These are phyloP conservation scores for Pleomassaria siparia DNA, from an alignment of 2,329 filamentous ascomycete species.

Conservation along the genomic window DNA sequence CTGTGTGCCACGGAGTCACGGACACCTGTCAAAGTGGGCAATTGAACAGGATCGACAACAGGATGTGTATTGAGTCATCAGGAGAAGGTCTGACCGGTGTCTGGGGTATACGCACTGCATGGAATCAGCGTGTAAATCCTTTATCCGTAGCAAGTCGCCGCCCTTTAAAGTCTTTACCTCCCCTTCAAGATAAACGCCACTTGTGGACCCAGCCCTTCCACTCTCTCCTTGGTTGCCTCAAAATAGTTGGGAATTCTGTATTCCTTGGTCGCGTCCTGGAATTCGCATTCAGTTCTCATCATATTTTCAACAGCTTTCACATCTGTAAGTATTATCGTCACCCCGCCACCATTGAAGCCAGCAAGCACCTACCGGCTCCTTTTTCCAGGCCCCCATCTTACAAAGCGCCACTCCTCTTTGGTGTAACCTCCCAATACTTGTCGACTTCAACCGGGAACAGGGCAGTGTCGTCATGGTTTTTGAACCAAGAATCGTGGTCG, in stretches of 20 bases:
- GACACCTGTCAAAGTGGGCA: background rate
- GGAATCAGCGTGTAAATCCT: too few relatives aligned
- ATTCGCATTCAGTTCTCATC: slow-evolving; percentile 33
- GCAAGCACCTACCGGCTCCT: slow-evolving; percentile 49
- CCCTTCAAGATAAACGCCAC: background rate
- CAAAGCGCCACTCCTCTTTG: slow-evolving; percentile 45
- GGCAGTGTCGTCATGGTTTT: slow-evolving; percentile 49
- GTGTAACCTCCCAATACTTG: slow-evolving; percentile 51
- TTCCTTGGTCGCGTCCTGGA: slow-evolving; percentile 32
- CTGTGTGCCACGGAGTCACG: background rate
- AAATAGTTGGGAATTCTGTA: slow-evolving; percentile 42
- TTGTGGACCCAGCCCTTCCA: background rate
- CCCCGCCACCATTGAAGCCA: slow-evolving; percentile 56
- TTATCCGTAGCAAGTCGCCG: too few relatives aligned
- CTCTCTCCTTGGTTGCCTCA: slow-evolving; percentile 28
- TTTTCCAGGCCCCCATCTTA: slow-evolving; percentile 48
- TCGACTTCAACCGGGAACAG: slow-evolving; percentile 46
- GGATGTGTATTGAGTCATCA: background rate
- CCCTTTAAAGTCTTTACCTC: background rate
- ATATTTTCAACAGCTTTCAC: slow-evolving; percentile 48
- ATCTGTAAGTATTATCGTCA: slow-evolving; percentile 50
- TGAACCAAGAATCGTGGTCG: slow-evolving; percentile 47
- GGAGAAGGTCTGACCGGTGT: background rate
- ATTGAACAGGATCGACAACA: background rate
- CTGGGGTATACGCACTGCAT: background rate